Evolutionary conservation across 1,139 yeast species (phyloP).

Genomic region (Zygosaccharomyces sapae): DNA sequence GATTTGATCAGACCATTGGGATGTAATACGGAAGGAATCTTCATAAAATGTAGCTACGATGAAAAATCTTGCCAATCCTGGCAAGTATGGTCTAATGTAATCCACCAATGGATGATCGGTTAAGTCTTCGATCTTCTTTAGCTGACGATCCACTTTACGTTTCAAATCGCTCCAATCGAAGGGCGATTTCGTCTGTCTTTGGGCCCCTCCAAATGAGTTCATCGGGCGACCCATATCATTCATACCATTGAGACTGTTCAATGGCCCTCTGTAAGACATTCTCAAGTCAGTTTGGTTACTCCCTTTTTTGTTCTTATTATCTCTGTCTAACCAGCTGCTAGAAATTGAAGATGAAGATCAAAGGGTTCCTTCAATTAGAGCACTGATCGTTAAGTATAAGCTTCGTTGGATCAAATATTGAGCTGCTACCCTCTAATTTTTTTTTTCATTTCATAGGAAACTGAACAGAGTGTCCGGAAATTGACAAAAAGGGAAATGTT

Average conservation of each 20-base stretch:
- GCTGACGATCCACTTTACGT: conserved; percentile 29
- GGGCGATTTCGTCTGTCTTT: conserved; percentile 6
- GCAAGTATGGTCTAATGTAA: conserved; percentile 63
- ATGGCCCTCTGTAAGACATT: conserved; percentile 31
- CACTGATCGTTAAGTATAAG: not conserved
- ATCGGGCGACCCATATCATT: conserved; percentile 11
- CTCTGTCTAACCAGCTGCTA: not conserved
- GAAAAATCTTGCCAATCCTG: conserved; percentile 81
- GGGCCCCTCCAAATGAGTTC: conserved; percentile 8
- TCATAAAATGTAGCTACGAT: conserved; percentile 94
- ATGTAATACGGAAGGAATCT: conserved; percentile 76
- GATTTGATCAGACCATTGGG: conserved; percentile 92
- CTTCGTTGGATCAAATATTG: conserved; percentile 1
- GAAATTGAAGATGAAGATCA: not conserved
- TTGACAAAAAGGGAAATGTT: not conserved
- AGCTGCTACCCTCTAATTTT: not conserved
- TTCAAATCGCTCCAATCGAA: conserved; percentile 13
- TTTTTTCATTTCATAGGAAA: conserved; percentile 3
- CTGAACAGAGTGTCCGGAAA: conserved; percentile 5
- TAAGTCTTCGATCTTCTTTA: conserved; percentile 36
- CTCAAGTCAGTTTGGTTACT: not conserved
- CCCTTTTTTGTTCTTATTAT: not conserved
- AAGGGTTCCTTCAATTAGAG: too few species aligned
- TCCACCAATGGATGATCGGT: conserved; percentile 40
- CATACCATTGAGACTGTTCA: conserved; percentile 27